A percentile compares a stretch with the other conserved stretches of the same genome.
Evolutionary conservation across 176 grass and related monocot genomes (phyloP).

Genomic region (Neostapfia colusana): DNA sequence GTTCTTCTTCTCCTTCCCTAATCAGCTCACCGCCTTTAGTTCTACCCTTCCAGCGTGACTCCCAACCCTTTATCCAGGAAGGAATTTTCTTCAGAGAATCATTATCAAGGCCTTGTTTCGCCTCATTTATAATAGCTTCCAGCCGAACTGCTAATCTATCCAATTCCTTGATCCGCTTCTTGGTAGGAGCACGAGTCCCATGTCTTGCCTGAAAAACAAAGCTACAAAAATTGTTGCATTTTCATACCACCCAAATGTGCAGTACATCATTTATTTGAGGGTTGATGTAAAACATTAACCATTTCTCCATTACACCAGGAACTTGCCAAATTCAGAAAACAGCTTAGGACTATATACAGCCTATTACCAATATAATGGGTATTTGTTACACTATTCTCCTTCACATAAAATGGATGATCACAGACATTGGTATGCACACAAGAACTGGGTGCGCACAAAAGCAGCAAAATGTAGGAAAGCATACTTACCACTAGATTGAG

Average conservation of each 20-base stretch:
- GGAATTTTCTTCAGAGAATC: constrained; percentile 60
- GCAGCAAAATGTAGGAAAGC: constrained; percentile 11
- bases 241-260: background rate
- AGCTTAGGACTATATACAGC: background rate
- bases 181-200: constrained; percentile 84
- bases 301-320: background rate
- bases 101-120: constrained; percentile 27
- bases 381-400: constrained; percentile 3
- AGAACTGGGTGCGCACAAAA: background rate
- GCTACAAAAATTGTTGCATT: background rate
- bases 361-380: background rate
- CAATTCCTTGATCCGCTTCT: constrained; percentile 84
- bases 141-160: constrained; percentile 60
- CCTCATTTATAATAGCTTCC: constrained; percentile 57
- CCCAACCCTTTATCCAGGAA: constrained; percentile 72
- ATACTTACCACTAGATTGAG: constrained; percentile 79
- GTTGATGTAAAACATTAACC: background rate
- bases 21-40: constrained; percentile 79
- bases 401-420: background rate
- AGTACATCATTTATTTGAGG: background rate
- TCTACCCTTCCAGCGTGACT: constrained; percentile 82
- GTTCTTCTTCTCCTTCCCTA: constrained; percentile 77
- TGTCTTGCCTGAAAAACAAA: constrained; percentile 68
- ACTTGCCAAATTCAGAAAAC: background rate
- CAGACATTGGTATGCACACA: background rate